phyloP scores from a whole-genome alignment of 164 flowering plant species.

The Berberis vulgaris region DNA sequence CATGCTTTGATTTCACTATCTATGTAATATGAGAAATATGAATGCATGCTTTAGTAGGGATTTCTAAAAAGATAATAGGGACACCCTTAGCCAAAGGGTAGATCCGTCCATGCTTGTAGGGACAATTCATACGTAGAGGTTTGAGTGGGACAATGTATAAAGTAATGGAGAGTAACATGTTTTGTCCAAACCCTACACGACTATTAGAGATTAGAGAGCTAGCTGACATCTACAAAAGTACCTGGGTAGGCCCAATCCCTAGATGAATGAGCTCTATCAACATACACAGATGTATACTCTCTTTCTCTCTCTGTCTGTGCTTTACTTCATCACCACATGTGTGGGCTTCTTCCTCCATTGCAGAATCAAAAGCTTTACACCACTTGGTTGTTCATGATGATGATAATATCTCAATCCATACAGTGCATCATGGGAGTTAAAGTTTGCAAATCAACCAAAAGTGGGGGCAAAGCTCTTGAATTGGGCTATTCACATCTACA shows the following conservation, averaged over 20 bases:
- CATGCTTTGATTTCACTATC: not conserved
- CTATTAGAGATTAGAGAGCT: too few relatives aligned
- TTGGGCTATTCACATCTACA: too few relatives aligned
- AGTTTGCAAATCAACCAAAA: too few relatives aligned
- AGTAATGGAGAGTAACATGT: constrained; percentile 6
- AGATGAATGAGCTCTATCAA: not conserved
- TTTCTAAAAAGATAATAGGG: too few relatives aligned
- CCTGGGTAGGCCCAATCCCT: not conserved
- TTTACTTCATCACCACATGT: not conserved
- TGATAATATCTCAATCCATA: too few relatives aligned
- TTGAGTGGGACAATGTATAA: constrained; percentile 1
- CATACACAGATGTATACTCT: not conserved
- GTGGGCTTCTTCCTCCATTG: not conserved
- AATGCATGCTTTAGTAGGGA: not conserved
- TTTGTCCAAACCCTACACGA: not conserved
- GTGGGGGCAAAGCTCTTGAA: too few relatives aligned
- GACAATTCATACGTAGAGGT: not conserved
- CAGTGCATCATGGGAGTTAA: too few relatives aligned
- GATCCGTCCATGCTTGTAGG: constrained; percentile 2
- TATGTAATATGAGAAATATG: not conserved
- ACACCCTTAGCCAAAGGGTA: not conserved
- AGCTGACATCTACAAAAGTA: too few relatives aligned
- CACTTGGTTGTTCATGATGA: too few relatives aligned
- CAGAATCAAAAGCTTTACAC: not conserved
- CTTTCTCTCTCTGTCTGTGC: not conserved